Evolutionary conservation across 2,329 filamentous ascomycete genomes (phyloP).

Genomic region (Fonsecaea pedrosoi): DNA sequence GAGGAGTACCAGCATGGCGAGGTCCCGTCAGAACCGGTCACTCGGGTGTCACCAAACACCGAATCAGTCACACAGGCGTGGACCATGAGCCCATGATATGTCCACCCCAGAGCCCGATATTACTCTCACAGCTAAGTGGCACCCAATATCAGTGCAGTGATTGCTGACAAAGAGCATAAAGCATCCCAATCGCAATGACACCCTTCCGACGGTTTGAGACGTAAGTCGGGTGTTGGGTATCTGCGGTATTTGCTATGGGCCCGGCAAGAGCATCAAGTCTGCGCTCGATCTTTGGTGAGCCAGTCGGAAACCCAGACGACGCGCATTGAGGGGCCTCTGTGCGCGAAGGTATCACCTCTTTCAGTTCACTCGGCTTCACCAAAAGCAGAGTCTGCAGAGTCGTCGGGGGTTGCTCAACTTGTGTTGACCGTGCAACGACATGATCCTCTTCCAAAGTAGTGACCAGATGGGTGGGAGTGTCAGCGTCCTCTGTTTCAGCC

Average conservation of each 20-base stretch:
- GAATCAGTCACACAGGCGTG: not conserved
- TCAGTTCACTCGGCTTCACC: constrained; percentile 12
- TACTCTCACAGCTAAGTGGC: not conserved
- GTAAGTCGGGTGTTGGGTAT: not conserved
- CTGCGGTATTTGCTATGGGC: not conserved
- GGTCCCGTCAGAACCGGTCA: not conserved
- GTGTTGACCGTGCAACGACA: no score
- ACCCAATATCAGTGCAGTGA: not conserved
- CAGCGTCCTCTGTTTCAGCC: constrained; percentile 45
- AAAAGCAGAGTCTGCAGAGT: constrained; percentile 31
- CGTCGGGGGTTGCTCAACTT: constrained; percentile 36
- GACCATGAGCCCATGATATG: not conserved
- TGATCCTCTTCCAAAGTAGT: no score
- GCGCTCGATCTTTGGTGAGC: no score
- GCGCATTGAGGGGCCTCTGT: not conserved
- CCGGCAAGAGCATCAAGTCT: not conserved
- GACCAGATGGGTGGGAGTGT: not conserved
- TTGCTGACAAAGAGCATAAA: not conserved
- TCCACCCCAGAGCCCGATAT: not conserved
- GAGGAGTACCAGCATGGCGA: not conserved
- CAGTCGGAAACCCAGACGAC: not conserved
- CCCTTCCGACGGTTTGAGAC: not conserved
- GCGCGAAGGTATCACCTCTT: constrained; percentile 3
- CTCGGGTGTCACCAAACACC: not conserved
- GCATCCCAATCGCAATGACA: not conserved